Base-by-base conservation (phyloP, 164 flowering plant species). In the Umbellularia californica region DNA sequence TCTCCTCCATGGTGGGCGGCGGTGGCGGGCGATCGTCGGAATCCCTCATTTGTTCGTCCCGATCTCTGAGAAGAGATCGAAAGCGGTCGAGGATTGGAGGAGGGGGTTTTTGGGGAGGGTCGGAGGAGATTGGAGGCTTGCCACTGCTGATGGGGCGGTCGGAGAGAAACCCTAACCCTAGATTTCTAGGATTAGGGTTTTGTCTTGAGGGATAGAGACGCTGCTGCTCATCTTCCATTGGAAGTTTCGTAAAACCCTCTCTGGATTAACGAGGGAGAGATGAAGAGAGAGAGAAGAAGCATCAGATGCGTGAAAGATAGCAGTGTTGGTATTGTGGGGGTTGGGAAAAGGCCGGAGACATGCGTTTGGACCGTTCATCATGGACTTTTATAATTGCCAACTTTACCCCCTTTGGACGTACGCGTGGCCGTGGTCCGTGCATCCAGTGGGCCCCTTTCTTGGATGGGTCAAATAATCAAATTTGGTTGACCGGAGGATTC, bases 61-160 rank as follows among this genome's bases (percentile, higher is more conserved):
- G 81, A 70, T 89, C 92, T 83, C 82, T 88, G 71, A 94, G 33
- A 77, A 88, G 73, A 69, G 82, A 86, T 80, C 84, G 83, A 62
- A 89, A 96, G 41, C 89, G 84, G 65, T 94, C 97, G 13, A 88
- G 78, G 47, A 89, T 76, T 71, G 89, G 70, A 35, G 90, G 70
- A 19, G 83, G 73, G 24, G 75, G 79, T 55, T 79, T 81, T 25
- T 70, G 83, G 19, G 78, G 58, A n/a, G 65, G 55, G 64, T 70
- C 79, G 71, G 62, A 33, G 10, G 80, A 70, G 70, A 74, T 70
- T 4, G 60, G 5, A 2, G 7, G 60, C 60, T 55, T 55, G 17
- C 60, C 60, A 6, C 60, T 55, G 60, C 60, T 20, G 15, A n/a
- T 55, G 60, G 60, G 60, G 20, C 60, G 60, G n/a, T 55, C 60